Evolutionary conservation across 1,139 yeast genomes (phyloP).

Genomic region (Magnusiomyces ingens): DNA sequence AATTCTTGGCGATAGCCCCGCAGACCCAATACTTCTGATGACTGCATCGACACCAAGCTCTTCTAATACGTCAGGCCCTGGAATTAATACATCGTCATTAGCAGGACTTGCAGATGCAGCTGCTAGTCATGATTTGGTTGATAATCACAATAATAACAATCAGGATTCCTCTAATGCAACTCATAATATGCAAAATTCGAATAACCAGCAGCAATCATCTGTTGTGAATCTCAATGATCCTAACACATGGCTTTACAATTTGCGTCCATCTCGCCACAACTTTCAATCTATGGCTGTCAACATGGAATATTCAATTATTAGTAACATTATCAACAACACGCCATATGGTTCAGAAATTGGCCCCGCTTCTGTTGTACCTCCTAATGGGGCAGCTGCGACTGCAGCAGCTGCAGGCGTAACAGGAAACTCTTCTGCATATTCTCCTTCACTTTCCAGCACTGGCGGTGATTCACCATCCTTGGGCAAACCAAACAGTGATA

Average conservation of each 20-base stretch:
- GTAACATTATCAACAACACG: constrained; percentile 50
- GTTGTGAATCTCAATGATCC: background rate
- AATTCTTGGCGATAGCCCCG: no score
- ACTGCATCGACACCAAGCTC: background rate
- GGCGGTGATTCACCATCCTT: background rate
- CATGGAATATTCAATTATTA: constrained; percentile 67
- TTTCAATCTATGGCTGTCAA: constrained; percentile 74
- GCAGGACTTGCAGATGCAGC: background rate
- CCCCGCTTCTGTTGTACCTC: constrained; percentile 18
- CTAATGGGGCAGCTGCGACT: constrained; percentile 21
- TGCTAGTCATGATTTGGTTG: background rate
- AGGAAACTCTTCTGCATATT: background rate
- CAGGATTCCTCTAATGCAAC: background rate
- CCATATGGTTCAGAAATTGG: background rate
- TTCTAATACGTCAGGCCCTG: background rate
- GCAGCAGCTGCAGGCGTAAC: constrained; percentile 8
- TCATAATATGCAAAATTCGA: no score
- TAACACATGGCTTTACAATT: background rate
- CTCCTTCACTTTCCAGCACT: constrained; percentile 1
- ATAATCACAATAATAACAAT: background rate
- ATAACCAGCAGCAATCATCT: constrained; percentile 3
- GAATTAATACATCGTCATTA: background rate
- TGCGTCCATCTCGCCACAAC: constrained; percentile 13
- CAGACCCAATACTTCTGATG: no score
- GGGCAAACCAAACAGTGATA: background rate